phyloP scores from a whole-genome alignment of 768 basidiomycete genomes.

The Hygrophorus russula region DNA sequence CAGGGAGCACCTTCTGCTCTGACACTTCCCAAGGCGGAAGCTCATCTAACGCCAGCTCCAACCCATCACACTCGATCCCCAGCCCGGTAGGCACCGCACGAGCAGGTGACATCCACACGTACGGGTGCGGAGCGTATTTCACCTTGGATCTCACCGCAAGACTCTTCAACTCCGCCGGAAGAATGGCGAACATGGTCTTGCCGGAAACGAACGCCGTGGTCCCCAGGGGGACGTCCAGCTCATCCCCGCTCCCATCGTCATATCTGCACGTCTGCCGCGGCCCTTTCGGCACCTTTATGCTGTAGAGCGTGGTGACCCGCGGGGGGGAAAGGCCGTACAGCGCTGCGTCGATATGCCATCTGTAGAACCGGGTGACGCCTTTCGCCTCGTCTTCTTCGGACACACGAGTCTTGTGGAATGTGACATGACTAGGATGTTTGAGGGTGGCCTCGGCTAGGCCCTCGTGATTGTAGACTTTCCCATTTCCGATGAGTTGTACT shows the following conservation, averaged over 20 bases:
- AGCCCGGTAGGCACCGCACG: conserved; percentile 68
- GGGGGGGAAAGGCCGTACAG: conserved; percentile 70
- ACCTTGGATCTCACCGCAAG: conserved; percentile 69
- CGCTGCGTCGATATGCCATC: conserved; percentile 91
- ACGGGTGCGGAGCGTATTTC: conserved; percentile 76
- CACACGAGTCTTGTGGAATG: conserved; percentile 77
- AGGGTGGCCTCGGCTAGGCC: conserved; percentile 68
- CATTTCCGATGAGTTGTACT: conserved; percentile 90
- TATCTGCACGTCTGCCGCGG: conserved; percentile 54
- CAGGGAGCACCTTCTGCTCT: conserved; percentile 61
- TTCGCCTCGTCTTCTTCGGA: conserved; percentile 62
- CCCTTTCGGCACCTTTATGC: conserved; percentile 61
- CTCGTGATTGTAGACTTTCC: conserved; percentile 68
- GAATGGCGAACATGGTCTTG: conserved; percentile 72
- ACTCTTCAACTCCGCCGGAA: conserved; percentile 63
- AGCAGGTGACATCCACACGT: conserved; percentile 83
- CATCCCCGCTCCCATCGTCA: conserved; percentile 83
- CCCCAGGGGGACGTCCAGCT: conserved; percentile 71
- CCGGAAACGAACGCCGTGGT: conserved; percentile 82
- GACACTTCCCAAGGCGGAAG: conserved; percentile 78
- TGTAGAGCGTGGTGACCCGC: conserved; percentile 78
- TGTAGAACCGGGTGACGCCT: conserved; percentile 80
- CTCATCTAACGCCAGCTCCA: conserved; percentile 54
- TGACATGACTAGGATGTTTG: conserved; percentile 78
- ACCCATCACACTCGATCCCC: conserved; percentile 70